Percentiles rank a stretch among this genome's conserved stretches.
Conservation (phyloP, 192 early-diverging fungal species). For the Paraglomus brasilianum region DNA sequence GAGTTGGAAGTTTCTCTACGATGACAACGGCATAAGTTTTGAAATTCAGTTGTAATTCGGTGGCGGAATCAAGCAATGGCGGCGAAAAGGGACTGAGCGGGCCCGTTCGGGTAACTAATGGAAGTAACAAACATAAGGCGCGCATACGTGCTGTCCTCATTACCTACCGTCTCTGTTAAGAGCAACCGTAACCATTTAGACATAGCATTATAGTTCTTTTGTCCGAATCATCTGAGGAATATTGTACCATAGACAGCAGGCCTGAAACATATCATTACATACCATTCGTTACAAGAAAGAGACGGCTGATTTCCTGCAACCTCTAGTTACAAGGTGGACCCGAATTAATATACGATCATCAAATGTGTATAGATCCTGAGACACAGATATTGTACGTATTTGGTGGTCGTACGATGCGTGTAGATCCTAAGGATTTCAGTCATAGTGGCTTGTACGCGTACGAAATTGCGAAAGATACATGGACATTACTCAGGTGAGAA, state of each 20-base stretch:
- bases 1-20: slow-evolving; percentile 23
- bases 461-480: slow-evolving; percentile 61
- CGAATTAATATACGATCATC: slow-evolving; percentile 86
- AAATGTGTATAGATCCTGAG: slow-evolving; percentile 84
- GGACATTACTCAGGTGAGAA: slow-evolving; percentile 76
- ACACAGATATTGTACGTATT: slow-evolving; percentile 81
- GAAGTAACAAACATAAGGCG: no score
- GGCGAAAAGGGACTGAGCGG: no score
- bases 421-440: slow-evolving; percentile 63
- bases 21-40: neutral
- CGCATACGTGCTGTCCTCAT: no score
- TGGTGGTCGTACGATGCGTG: slow-evolving; percentile 76
- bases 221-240: neutral
- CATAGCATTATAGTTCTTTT: neutral
- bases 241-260: neutral
- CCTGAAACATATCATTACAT: no score
- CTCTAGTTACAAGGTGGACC: slow-evolving; percentile 77
- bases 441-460: slow-evolving; percentile 92
- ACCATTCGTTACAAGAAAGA: no score
- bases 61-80: no score
- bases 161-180: no score
- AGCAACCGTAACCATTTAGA: neutral
- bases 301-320: no score
- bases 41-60: no score
- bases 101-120: no score